Base-by-base conservation (phyloP, 176 grass and related monocot species). In the Eragrostis nindensis region DNA sequence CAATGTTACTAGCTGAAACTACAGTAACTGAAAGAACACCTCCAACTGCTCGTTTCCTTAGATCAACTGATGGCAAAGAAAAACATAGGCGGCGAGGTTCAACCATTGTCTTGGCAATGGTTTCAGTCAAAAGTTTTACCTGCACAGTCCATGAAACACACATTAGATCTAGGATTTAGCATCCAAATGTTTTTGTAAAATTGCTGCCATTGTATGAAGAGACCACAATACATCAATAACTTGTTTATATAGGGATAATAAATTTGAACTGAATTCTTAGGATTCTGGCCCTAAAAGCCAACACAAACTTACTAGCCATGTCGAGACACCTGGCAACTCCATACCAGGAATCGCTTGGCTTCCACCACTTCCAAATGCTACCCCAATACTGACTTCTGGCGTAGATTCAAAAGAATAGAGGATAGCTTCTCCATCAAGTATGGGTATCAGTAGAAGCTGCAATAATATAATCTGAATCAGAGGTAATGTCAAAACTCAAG, bases 341-440 rank as follows among this genome's bases (percentile, higher is more conserved):
- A 87, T 98, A 71, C 88, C 90, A 53, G 96, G 96, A 87, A 84
- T 84, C 36, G 88, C 65, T 86, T 93, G 92, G 67, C 86, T 91
- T 78, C 87, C 89, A 74, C 92, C 96, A 59, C 92, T 94, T 89
- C 96, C 96, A 80, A 98, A 95, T 82, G 92, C 92, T 81, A 98
- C 96, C 62, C 91, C 93, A 76, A 95, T 91, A 84, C 84, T 91
- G 80, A 98, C 75, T 76, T 98, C 92, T 36, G 96, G 96, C 62
- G 90, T 83, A 60, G 96, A 91, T 68, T 93, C 92, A 83, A 98
- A 98, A 64, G 96, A 95, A 86, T 98, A 98, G 19, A 98, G 90
- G 60, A 98, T 67, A 79, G 96, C 92, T 93, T 95, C 90, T 40
- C 96, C 92, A 86, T 98, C 96, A 91, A 98, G 96, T 81, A 98